Conservation (phyloP, 495 filamentous ascomycete genomes). For the Aspergillus bertholletiae region DNA sequence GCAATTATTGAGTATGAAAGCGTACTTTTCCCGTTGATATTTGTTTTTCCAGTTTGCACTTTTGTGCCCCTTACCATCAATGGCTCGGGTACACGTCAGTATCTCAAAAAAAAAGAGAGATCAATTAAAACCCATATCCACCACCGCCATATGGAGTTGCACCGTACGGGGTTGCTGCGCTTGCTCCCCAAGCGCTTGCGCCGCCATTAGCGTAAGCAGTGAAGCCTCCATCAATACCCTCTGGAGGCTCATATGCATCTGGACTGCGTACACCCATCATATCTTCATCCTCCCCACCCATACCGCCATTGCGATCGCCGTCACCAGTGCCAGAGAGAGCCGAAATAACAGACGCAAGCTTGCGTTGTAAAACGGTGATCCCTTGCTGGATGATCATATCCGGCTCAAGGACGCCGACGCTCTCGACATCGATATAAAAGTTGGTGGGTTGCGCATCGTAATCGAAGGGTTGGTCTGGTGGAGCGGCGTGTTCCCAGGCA, state of each 20-base stretch:
- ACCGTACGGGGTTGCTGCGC: conserved; percentile 58
- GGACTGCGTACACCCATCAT: conserved; percentile 62
- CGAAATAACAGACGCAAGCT: conserved; percentile 81
- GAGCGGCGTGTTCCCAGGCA: conserved; percentile 73
- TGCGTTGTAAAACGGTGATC: conserved; percentile 84
- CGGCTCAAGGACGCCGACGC: conserved; percentile 79
- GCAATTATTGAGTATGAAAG: conserved; percentile 1
- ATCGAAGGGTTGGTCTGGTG: conserved; percentile 81
- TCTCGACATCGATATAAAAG: conserved; percentile 94
- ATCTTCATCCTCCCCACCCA: conserved; percentile 44
- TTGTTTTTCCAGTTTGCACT: neutral
- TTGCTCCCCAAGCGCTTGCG: conserved; percentile 61
- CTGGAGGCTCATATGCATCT: conserved; percentile 54
- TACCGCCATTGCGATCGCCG: conserved; percentile 42
- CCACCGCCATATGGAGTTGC: conserved; percentile 69
- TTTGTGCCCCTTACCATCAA: neutral
- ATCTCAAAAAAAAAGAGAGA: conserved; percentile 12
- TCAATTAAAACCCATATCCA: conserved; percentile 45
- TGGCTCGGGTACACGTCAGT: neutral
- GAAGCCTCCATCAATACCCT: conserved; percentile 66
- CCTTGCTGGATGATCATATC: conserved; percentile 84
- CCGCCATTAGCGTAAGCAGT: conserved; percentile 67
- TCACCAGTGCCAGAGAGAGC: conserved; percentile 55
- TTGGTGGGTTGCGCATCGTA: conserved; percentile 78
- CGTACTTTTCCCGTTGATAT: neutral